Base-by-base conservation (phyloP, 164 flowering plant species). In the Buxus sempervirens region DNA sequence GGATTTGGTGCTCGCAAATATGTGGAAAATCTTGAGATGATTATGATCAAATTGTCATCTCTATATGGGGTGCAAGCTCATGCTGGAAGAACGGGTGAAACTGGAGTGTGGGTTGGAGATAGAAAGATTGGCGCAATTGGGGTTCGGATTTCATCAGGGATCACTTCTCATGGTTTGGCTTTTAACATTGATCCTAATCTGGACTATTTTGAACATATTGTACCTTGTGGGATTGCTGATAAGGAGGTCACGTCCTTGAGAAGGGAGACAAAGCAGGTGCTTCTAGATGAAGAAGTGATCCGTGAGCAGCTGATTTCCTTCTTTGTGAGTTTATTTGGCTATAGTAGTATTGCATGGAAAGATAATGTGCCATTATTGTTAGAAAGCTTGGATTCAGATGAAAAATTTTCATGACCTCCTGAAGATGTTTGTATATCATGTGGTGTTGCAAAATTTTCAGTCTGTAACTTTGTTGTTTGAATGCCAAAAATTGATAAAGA, bases 101-200 rank as follows among this genome's bases (percentile, higher is more conserved):
- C 97, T 0, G 97, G 97, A 26, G 93, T 92, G 54, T 92, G 96
- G 97, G 96, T 95, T 45, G 97, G 84, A 61, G 89, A 88, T 27
- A 78, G 86, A 75, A 94, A 91, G 85, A 88, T 91, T 56, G 98
- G 98, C 53, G 97, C 98, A 1, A 90, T 95, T 70, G 97, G 98
- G 48, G 98, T 95, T 64, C 78, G 82, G 15, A 89, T 95, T 70
- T 88, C 95, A 10, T 78, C 89, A 27, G 96, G 97, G 28, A 80
- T 95, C 64, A 90, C 97, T 7, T 94, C 93, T 58, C 98, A 94
- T 78, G 97, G 98, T 19, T 68, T 94, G 82, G 96, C 98, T 9
- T 94, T 90, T 72, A 94, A 94, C 66, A 87, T 94, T 42, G 83
- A 91, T 82, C 98, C 98, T 19, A 93, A 94, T 85, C 45, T 95